Base-by-base conservation (phyloP, 2,329 filamentous ascomycete genomes). In the Capronia epimyces region DNA sequence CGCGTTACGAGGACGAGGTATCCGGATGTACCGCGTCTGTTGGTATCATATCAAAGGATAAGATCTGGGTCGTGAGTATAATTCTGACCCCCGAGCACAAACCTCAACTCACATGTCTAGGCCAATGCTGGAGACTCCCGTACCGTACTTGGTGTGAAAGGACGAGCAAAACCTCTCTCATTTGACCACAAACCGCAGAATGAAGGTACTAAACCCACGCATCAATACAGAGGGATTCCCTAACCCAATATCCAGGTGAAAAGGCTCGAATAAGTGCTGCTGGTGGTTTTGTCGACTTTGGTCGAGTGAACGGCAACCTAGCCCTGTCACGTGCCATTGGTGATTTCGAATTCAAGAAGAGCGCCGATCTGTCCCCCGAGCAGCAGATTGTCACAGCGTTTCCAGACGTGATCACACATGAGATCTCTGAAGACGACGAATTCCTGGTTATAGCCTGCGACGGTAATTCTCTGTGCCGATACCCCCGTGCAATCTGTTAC, bases 321-420 rank as follows among this genome's bases (percentile, higher is more conserved):
- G 93, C 93, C 41, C 78, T 98, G 56, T 98, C 93, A 56, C 87
- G 93, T 70, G 93, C 93, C 63, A 96, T 98, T 70, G 93, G 93
- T 63, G 93, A 98, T 70, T 98, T 98, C 67, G 93, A 98, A 69
- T 98, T 98, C 80, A 98, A 98, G 80, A 97, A 97, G 80, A 95
- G 89, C 69, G 87, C 91, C 62, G 90, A 96, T 66, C 82, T 98
- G 42, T 84, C 91, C 2, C 93, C 93, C n/a, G 93, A 98, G 74
- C 88, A 95, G 67, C 93, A 98, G 71, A 97, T 98, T 60, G 93
- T 98, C 37, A 98, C 93, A 13, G 93, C 93, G 4, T 97, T 85
- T 71, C 93, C 93, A 18, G 93, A 98, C 67, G 89, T 98, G 39
- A 88, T 89, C 48, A 80, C 87, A 55, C 93, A 98, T 69, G 88